Base-by-base conservation (phyloP, 139 green algal genomes). In the Mychonastes homosphaera region DNA sequence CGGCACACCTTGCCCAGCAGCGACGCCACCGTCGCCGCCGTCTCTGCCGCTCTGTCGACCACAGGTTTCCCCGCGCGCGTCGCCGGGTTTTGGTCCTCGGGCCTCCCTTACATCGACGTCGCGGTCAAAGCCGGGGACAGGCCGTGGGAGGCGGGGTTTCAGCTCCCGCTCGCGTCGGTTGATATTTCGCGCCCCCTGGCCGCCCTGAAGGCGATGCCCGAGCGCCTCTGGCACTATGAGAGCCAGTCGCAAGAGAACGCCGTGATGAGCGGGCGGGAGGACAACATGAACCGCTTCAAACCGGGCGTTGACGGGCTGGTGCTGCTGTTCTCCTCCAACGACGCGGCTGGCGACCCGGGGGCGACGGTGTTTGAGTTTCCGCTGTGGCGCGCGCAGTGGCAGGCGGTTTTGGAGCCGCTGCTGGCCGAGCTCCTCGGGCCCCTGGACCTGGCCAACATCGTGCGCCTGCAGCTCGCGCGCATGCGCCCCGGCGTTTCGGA, bases 261-360 rank as follows among this genome's bases (percentile, higher is more conserved):
- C 6, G 70, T 65, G 6, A 27, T 89, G 38, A 58, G 56, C 3
- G 82, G 82, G 0, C 60, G 82, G 0, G 44, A 63, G 19, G 39
- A 28, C 28, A 81, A 79, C 55, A 57, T 74, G 63, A 36, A 62
- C 29, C 50, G 65, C 41, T 85, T 84, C 65, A 89, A 89, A 53
- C 77, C 82, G 7, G 61, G 61, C 56, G 61, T 67, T 12, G 29
- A 50, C 21, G 48, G 64, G 36, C 72, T 78, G 34, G 56, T 63
- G 29, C 58, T 89, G 54, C 49, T 88, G 36, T 90, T 87, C 52
- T 77, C n/a, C n/a, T n/a, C n/a, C n/a, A n/a, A n/a, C n/a, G n/a
- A n/a, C n/a, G n/a, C 39, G 52, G 61, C 65, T 28, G 75, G 84
- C 53, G 56, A 72, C 15, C 55, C 63, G 4, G 73, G 56, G 3